phyloP scores from a whole-genome alignment of 805 yeast species.

The Suhomyces canberraensis region DNA sequence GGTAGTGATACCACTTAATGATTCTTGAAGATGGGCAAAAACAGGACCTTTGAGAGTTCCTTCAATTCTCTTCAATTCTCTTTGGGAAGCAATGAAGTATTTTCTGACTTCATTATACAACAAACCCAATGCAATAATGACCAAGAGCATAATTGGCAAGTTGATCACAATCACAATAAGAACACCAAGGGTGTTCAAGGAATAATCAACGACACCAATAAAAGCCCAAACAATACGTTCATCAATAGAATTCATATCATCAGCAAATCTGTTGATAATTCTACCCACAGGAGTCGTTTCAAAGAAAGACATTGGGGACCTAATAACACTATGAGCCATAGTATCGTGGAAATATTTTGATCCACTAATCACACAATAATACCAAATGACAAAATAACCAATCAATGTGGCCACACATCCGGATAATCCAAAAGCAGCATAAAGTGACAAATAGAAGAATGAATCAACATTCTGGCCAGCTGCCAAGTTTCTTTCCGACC shows the following conservation, averaged over 20 bases:
- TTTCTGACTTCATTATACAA: conserved; percentile 30
- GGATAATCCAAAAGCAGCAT: conserved; percentile 26
- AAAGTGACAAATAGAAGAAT: conserved; percentile 21
- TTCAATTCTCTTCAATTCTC: conserved; percentile 32
- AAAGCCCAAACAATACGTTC: conserved; percentile 32
- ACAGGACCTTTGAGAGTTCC: conserved; percentile 32
- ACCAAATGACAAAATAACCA: conserved; percentile 29
- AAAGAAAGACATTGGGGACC: conserved; percentile 41
- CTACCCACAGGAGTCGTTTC: conserved; percentile 42
- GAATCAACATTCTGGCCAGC: conserved; percentile 24
- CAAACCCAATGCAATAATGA: conserved; percentile 21
- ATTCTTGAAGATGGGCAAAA: conserved; percentile 35
- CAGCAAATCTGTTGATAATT: conserved; percentile 38
- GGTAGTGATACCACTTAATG: conserved; percentile 34
- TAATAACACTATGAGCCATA: conserved; percentile 32
- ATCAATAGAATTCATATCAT: conserved; percentile 34
- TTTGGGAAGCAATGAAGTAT: conserved; percentile 31
- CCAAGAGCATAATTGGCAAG: conserved; percentile 31
- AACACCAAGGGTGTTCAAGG: conserved; percentile 23
- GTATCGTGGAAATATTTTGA: conserved; percentile 34
- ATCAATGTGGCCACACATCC: conserved; percentile 25
- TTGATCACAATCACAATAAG: conserved; percentile 30
- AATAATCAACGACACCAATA: conserved; percentile 19
- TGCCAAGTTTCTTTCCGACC: conserved; percentile 33
- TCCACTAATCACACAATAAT: conserved; percentile 28